Evolutionary conservation across 2,329 filamentous ascomycete species (phyloP).

Genomic region (Tolypocladium tundrense): DNA sequence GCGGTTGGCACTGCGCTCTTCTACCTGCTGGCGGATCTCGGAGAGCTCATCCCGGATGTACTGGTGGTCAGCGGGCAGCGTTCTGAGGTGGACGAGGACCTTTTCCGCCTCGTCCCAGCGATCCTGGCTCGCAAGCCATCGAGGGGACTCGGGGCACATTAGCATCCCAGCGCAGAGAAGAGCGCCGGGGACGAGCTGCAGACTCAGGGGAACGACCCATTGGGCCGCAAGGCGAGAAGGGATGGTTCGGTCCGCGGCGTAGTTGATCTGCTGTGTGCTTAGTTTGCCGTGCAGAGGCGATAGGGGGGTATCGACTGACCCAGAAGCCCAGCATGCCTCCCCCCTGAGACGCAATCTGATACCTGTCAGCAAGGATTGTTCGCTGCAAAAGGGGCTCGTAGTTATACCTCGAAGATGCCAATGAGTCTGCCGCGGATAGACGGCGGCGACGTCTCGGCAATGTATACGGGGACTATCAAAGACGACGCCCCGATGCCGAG

Average conservation of each 20-base stretch:
- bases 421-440: slow-evolving; percentile 40
- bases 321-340: slow-evolving; percentile 29
- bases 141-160: slow-evolving; percentile 49
- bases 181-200: slow-evolving; percentile 46
- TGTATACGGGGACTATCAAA: slow-evolving; percentile 34
- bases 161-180: slow-evolving; percentile 44
- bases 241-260: not conserved
- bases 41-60: slow-evolving; percentile 37
- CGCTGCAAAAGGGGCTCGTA: not conserved
- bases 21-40: slow-evolving; percentile 48
- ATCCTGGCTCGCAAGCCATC: slow-evolving; percentile 48
- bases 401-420: slow-evolving; percentile 37
- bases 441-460: slow-evolving; percentile 32
- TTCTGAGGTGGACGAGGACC: slow-evolving; percentile 22
- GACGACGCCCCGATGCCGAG: slow-evolving; percentile 41
- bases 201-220: slow-evolving; percentile 46
- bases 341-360: slow-evolving; percentile 16
- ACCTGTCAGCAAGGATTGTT: not conserved
- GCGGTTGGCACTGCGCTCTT: slow-evolving; percentile 26
- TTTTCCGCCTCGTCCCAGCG: slow-evolving; percentile 37
- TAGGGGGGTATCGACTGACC: slow-evolving; percentile 10
- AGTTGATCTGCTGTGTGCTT: slow-evolving; percentile 16
- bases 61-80: slow-evolving; percentile 22
- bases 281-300: not conserved
- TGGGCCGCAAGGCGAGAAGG: slow-evolving; percentile 4